Evolutionary conservation across 2,329 filamentous ascomycete species (phyloP).

Genomic region (Microcyclospora pomicola): DNA sequence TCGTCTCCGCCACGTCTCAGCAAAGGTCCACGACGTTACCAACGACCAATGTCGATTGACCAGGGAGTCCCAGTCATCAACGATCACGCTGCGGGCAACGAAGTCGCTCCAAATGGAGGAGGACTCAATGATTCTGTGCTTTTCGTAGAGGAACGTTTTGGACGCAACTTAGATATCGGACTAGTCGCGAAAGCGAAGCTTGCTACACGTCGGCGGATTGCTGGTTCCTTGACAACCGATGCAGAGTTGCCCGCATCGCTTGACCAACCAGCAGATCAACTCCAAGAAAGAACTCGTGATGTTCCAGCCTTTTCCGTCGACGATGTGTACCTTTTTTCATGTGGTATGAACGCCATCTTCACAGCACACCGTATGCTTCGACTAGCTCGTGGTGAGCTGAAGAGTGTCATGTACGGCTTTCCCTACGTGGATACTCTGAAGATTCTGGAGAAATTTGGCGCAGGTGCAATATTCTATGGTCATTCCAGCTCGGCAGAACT

Average conservation of each 20-base stretch:
- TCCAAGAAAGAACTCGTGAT: constrained; percentile 23
- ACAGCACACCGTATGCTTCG: constrained; percentile 67
- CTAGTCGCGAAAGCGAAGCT: constrained; percentile 70
- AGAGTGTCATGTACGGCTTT: constrained; percentile 90
- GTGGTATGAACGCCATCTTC: constrained; percentile 92
- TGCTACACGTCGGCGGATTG: constrained; percentile 76
- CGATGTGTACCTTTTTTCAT: constrained; percentile 79
- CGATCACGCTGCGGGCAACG: constrained; percentile 10
- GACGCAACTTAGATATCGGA: constrained; percentile 71
- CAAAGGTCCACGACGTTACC: constrained; percentile 72
- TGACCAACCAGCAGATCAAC: constrained; percentile 26
- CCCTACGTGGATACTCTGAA: constrained; percentile 96
- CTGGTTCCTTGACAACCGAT: constrained; percentile 65
- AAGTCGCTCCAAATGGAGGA: constrained; percentile 14
- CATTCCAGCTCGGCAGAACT: constrained; percentile 63
- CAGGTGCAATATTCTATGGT: constrained; percentile 79
- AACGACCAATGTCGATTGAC: constrained; percentile 45
- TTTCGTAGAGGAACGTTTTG: constrained; percentile 90
- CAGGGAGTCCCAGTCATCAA: constrained; percentile 13
- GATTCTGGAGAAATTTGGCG: constrained; percentile 85
- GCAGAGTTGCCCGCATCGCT: constrained; percentile 50
- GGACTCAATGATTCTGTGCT: constrained; percentile 54
- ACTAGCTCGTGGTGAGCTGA: constrained; percentile 46
- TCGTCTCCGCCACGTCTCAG: constrained; percentile 25
- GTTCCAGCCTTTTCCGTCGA: constrained; percentile 59